Conservation (phyloP, 2,329 filamentous ascomycete species). For the Periconia digitata region DNA sequence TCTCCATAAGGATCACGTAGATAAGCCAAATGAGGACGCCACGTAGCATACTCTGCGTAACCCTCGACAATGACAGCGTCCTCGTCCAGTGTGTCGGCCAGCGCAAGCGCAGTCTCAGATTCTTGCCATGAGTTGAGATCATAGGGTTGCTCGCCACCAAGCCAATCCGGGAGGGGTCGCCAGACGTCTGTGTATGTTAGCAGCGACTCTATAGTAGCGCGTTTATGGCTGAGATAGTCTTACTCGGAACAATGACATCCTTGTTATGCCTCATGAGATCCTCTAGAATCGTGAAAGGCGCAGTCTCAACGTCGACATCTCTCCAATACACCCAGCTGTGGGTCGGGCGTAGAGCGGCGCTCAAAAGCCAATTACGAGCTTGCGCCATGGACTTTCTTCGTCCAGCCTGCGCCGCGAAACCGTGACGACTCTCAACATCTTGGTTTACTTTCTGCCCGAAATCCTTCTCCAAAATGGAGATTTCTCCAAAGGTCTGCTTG, state of each 20-base stretch:
- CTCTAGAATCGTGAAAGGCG: slow-evolving; percentile 93
- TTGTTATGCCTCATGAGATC: slow-evolving; percentile 99
- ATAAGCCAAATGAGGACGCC: slow-evolving; percentile 95
- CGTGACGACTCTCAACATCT: slow-evolving; percentile 95
- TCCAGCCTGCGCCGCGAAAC: slow-evolving; percentile 92
- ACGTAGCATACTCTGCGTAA: slow-evolving; percentile 98
- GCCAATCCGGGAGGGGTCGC: slow-evolving; percentile 98
- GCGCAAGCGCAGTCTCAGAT: slow-evolving; percentile 89
- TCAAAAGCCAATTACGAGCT: slow-evolving; percentile 94
- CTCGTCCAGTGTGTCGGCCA: slow-evolving; percentile 94
- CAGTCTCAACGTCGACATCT: slow-evolving; percentile 97
- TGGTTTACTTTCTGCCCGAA: slow-evolving; percentile 98
- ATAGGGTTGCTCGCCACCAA: slow-evolving; percentile 96
- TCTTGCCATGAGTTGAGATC: slow-evolving; percentile 99
- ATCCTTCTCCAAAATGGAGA: slow-evolving; percentile 97
- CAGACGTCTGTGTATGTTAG: slow-evolving; percentile 67
- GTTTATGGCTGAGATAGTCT: slow-evolving; percentile 44
- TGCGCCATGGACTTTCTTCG: slow-evolving; percentile 97
- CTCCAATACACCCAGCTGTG: slow-evolving; percentile 99
- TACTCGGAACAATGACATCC: slow-evolving; percentile 97
- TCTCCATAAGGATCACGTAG: slow-evolving; percentile 95
- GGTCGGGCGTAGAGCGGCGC: slow-evolving; percentile 86
- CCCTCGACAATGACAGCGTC: slow-evolving; percentile 98
- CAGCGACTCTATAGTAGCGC: slow-evolving; percentile 10
- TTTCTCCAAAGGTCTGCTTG: slow-evolving; percentile 86